Conservation (phyloP, 2,329 filamentous ascomycete species). For the Didymosphaeria variabile region DNA sequence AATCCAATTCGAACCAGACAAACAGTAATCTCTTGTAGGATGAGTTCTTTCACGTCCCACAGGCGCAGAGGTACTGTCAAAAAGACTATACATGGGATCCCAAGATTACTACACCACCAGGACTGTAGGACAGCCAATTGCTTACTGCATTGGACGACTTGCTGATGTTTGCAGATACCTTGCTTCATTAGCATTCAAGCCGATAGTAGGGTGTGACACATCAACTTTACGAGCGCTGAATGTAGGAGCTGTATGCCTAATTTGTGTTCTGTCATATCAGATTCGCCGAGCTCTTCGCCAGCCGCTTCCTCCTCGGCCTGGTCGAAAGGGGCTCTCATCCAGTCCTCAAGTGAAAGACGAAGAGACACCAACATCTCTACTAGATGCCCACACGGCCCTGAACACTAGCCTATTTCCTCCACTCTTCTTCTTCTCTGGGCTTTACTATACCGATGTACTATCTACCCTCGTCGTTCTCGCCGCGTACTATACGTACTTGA, state of each 20-base stretch:
- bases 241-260: conserved; percentile 45
- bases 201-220: conserved; percentile 53
- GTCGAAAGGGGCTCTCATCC: background rate
- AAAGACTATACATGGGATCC: conserved; percentile 83
- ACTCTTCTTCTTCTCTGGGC: conserved; percentile 92
- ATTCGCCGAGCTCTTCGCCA: conserved; percentile 31
- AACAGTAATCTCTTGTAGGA: conserved; percentile 63
- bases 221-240: conserved; percentile 51
- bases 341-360: background rate
- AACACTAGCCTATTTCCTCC: conserved; percentile 88
- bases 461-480: conserved; percentile 79
- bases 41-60: conserved; percentile 88
- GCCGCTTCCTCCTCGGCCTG: conserved; percentile 10
- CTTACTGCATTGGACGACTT: conserved; percentile 54
- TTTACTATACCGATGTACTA: conserved; percentile 94
- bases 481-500: conserved; percentile 66
- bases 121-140: conserved; percentile 63
- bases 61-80: conserved; percentile 86
- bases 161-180: conserved; percentile 48
- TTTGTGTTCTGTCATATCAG: conserved; percentile 42
- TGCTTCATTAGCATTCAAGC: conserved; percentile 50
- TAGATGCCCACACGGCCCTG: conserved; percentile 68
- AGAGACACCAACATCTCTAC: conserved; percentile 45
- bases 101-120: conserved; percentile 96
- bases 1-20: background rate